Percentiles rank a stretch among this genome's conserved stretches.
Conservation (phyloP, 495 filamentous ascomycete species). For the Daldinia loculata region DNA sequence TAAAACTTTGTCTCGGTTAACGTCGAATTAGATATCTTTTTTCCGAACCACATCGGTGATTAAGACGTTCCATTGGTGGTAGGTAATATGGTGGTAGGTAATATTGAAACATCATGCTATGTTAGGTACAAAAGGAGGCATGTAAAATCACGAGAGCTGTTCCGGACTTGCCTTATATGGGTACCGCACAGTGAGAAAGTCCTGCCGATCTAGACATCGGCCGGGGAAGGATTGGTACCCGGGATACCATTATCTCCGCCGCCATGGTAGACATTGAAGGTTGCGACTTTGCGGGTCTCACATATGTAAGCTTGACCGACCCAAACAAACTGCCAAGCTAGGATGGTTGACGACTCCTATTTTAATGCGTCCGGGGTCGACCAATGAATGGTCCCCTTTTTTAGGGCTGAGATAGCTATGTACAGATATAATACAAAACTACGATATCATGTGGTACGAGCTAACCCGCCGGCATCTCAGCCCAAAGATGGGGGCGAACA, state of each 20-base stretch:
- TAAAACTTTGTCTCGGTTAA: too few relatives aligned
- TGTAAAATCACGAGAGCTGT: not conserved
- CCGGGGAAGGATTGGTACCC: not conserved
- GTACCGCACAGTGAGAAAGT: not conserved
- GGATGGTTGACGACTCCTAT: constrained; percentile 5
- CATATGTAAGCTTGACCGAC: constrained; percentile 38
- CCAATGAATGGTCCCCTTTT: constrained; percentile 16
- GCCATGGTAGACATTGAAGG: constrained; percentile 18
- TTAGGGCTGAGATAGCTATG: constrained; percentile 29
- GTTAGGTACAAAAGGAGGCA: not conserved
- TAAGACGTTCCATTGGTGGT: constrained; percentile 31
- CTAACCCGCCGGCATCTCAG: not conserved
- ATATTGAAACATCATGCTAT: constrained; percentile 21
- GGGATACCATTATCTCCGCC: constrained; percentile 3
- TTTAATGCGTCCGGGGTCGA: constrained; percentile 8
- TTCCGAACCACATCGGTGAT: constrained; percentile 7
- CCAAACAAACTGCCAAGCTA: not conserved
- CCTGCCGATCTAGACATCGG: not conserved
- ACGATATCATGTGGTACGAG: not conserved
- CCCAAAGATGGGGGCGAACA: not conserved
- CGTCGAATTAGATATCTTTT: too few relatives aligned
- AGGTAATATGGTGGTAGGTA: constrained; percentile 21
- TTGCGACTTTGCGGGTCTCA: constrained; percentile 14
- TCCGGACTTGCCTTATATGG: not conserved
- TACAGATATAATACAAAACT: not conserved